Conservation (phyloP, 148 eudicot genomes). For the Rheum nobile region DNA sequence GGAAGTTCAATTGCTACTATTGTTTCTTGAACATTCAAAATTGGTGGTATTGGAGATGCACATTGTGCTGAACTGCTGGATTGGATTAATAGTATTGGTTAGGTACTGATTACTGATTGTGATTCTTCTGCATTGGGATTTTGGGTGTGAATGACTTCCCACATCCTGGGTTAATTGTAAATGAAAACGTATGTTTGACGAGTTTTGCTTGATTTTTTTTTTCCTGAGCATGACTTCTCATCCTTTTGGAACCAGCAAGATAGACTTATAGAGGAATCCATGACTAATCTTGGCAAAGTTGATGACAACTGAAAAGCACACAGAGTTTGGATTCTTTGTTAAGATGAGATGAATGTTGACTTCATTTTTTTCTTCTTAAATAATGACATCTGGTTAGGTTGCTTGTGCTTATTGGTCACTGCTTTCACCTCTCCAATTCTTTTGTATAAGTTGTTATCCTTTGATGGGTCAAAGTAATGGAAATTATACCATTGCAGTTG, state of each 20-base stretch:
- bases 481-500: not conserved
- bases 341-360: not conserved
- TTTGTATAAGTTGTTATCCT: not conserved
- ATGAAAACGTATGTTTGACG: not conserved
- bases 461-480: not conserved
- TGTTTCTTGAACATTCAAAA: not conserved
- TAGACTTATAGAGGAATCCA: not conserved
- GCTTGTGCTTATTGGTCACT: not conserved
- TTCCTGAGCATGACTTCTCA: not conserved
- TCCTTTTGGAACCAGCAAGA: not conserved
- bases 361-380: no score
- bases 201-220: not conserved
- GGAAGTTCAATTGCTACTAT: not conserved
- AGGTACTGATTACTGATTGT: not conserved
- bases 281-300: not conserved
- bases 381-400: not conserved
- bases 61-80: not conserved
- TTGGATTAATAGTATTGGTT: not conserved
- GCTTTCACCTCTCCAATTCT: not conserved
- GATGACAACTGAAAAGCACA: not conserved
- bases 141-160: not conserved
- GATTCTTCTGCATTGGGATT: not conserved
- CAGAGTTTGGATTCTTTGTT: not conserved
- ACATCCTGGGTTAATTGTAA: no score
- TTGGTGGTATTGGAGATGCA: not conserved